phyloP scores from a whole-genome alignment of 305 asterid genomes.

The Solanum hybrid region DNA sequence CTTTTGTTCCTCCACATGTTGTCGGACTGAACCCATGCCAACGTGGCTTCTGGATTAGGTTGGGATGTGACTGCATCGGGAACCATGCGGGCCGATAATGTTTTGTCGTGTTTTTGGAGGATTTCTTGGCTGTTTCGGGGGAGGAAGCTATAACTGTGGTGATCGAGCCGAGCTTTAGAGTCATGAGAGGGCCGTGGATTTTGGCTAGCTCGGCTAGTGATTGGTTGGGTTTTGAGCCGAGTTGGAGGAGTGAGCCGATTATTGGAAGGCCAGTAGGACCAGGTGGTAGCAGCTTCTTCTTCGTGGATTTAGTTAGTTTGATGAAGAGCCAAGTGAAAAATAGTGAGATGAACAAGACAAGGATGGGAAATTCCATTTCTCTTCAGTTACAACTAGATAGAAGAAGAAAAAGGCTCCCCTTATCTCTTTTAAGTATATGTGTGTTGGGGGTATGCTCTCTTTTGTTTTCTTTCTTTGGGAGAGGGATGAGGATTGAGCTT shows the following conservation, averaged over 20 bases:
- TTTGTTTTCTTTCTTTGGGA: no score
- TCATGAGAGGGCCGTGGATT: not conserved
- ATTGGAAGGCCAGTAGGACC: not conserved
- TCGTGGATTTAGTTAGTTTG: not conserved
- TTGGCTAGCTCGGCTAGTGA: not conserved
- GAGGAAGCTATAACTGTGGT: not conserved
- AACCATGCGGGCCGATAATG: not conserved
- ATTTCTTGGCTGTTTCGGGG: not conserved
- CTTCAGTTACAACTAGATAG: not conserved
- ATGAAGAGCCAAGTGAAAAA: not conserved
- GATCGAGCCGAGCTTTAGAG: not conserved
- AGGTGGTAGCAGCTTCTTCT: not conserved
- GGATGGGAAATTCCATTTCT: not conserved
- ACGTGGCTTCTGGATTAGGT: not conserved
- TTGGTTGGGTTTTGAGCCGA: not conserved
- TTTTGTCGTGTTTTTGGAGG: not conserved
- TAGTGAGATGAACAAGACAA: not conserved
- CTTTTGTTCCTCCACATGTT: slow-evolving; percentile 9
- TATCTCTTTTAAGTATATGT: no score
- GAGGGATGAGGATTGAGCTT: no score
- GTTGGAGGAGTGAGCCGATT: not conserved
- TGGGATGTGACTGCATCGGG: not conserved
- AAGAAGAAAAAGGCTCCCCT: no score
- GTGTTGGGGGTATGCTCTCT: no score
- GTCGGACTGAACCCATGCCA: slow-evolving; percentile 6